Evolutionary conservation across 1,139 yeast genomes (phyloP).

Genomic region (Neolecta irregularis): DNA sequence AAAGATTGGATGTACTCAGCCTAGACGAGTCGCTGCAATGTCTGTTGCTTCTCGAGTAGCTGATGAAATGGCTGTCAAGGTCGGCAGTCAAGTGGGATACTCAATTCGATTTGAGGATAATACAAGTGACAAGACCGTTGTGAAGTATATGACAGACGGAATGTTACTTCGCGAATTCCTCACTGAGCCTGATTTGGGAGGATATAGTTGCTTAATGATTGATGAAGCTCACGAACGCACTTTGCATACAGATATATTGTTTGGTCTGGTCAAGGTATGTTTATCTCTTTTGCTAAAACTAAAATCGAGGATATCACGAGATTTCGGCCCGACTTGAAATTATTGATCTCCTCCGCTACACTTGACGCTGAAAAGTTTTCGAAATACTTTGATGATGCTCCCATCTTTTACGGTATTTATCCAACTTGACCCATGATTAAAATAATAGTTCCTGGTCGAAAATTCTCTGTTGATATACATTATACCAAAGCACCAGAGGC

Average conservation of each 20-base stretch:
- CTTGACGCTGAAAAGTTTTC: conserved; percentile 83
- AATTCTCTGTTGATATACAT: conserved; percentile 75
- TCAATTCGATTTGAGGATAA: conserved; percentile 73
- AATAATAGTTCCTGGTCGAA: conserved; percentile 75
- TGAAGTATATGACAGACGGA: conserved; percentile 90
- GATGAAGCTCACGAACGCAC: conserved; percentile 98
- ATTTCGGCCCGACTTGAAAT: conserved; percentile 49
- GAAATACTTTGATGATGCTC: conserved; percentile 59
- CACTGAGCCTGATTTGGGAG: conserved; percentile 50
- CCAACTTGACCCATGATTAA: too few species aligned
- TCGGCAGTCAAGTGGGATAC: conserved; percentile 80
- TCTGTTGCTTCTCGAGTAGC: conserved; percentile 88
- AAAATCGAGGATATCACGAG: conserved; percentile 48
- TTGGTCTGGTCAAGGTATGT: conserved; percentile 74
- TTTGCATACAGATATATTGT: conserved; percentile 72
- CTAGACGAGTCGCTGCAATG: conserved; percentile 89
- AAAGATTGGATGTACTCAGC: conserved; percentile 81
- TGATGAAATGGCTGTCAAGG: conserved; percentile 54
- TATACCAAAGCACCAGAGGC: conserved; percentile 84
- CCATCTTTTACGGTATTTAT: conserved; percentile 54
- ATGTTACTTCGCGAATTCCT: conserved; percentile 76
- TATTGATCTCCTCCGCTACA: conserved; percentile 85
- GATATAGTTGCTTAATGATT: conserved; percentile 71
- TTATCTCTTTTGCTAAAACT: too few species aligned
- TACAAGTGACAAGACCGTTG: conserved; percentile 43